These are phyloP conservation scores for Saturnispora galanensis DNA, from an alignment of 805 yeast species.

Conservation along the genomic window DNA sequence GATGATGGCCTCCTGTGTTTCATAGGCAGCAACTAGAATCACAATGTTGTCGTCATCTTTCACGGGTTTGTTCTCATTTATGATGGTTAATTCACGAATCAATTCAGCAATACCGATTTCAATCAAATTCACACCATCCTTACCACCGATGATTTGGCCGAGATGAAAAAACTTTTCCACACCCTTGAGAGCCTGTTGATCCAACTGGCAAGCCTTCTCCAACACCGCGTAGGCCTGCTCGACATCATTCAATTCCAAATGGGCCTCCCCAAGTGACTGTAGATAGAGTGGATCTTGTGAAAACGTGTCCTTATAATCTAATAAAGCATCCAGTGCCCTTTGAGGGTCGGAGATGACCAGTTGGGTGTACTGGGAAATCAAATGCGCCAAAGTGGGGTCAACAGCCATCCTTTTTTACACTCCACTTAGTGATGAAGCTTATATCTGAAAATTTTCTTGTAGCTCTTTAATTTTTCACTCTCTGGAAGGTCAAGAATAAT, in stretches of 20 bases:
- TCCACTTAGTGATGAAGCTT: neutral
- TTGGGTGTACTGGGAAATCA: constrained; percentile 22
- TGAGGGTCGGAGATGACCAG: constrained; percentile 37
- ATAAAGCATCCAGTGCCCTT: constrained; percentile 40
- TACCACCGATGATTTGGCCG: constrained; percentile 86
- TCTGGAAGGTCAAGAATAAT: neutral
- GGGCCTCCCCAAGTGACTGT: constrained; percentile 62
- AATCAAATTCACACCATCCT: constrained; percentile 54
- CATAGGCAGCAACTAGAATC: constrained; percentile 22
- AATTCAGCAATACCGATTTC: constrained; percentile 53
- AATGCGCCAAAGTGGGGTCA: constrained; percentile 3
- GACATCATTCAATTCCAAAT: constrained; percentile 70
- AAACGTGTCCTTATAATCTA: constrained; percentile 29
- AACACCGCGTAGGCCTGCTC: constrained; percentile 67
- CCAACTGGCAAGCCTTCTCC: constrained; percentile 52
- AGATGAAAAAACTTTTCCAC: constrained; percentile 80
- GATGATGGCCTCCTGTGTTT: constrained; percentile 19
- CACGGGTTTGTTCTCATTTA: constrained; percentile 5
- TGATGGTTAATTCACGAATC: constrained; percentile 27
- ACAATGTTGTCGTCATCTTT: constrained; percentile 16
- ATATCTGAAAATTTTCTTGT: constrained; percentile 1
- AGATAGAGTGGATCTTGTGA: constrained; percentile 35
- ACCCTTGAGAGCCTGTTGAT: constrained; percentile 54
- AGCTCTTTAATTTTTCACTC: too few relatives aligned
- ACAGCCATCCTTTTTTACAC: constrained; percentile 6